Evolutionary conservation across 2,329 filamentous ascomycete genomes (phyloP).

Genomic region (Fusarium albidum): DNA sequence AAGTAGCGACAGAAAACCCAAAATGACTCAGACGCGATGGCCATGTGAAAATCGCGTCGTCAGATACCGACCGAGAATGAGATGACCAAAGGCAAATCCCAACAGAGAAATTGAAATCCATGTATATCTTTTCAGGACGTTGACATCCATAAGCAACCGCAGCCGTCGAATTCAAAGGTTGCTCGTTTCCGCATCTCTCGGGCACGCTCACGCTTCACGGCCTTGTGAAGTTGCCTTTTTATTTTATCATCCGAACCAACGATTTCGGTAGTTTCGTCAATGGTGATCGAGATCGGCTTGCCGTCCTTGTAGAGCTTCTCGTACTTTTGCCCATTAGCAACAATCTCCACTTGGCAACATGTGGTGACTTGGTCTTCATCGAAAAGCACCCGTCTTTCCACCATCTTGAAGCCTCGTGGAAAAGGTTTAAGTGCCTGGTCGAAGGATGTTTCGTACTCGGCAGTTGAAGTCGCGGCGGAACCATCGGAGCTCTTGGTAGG

Average conservation of each 20-base stretch:
- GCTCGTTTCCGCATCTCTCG: slow-evolving; percentile 26
- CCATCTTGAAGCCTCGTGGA: slow-evolving; percentile 62
- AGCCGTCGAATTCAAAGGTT: slow-evolving; percentile 55
- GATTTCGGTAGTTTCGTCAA: slow-evolving; percentile 48
- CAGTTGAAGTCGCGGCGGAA: slow-evolving; percentile 20
- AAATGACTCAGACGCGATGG: slow-evolving; percentile 12
- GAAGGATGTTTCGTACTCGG: slow-evolving; percentile 2
- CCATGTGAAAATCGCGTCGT: slow-evolving; percentile 13
- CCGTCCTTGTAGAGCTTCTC: slow-evolving; percentile 48
- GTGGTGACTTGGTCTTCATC: slow-evolving; percentile 46
- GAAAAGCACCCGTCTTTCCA: slow-evolving; percentile 57
- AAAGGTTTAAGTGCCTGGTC: slow-evolving; percentile 46
- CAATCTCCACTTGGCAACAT: slow-evolving; percentile 60
- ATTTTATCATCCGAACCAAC: slow-evolving; percentile 2
- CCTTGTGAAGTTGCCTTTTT: neutral
- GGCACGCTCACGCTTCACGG: slow-evolving; percentile 19
- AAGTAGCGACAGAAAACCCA: slow-evolving; percentile 26
- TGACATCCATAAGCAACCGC: slow-evolving; percentile 63
- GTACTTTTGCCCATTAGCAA: slow-evolving; percentile 47
- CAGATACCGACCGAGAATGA: slow-evolving; percentile 13
- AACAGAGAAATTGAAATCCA: neutral
- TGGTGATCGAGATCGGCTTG: slow-evolving; percentile 52
- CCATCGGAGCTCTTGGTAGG: slow-evolving; percentile 6
- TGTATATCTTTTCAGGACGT: slow-evolving; percentile 41
- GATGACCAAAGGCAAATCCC: slow-evolving; percentile 1